phyloP scores from a whole-genome alignment of 179 eudicot genomes.

The Actinidia arguta region DNA sequence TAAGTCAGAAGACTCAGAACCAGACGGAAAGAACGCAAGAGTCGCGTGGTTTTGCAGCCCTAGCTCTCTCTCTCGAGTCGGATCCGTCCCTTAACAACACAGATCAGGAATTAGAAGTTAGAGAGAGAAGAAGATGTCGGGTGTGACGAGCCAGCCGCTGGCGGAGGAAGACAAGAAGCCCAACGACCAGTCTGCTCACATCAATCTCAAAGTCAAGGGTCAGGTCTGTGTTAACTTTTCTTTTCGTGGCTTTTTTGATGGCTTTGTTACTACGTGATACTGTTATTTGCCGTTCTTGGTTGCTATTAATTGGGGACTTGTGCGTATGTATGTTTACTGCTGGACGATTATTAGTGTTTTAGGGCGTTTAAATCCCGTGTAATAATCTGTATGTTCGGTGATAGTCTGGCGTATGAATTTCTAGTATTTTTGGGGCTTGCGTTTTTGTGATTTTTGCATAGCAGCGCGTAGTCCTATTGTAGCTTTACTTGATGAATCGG shows the following conservation, averaged over 20 bases:
- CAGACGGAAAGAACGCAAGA: neutral
- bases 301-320: neutral
- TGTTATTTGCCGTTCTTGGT: neutral
- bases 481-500: neutral
- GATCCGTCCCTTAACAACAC: neutral
- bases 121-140: slow-evolving; percentile 18
- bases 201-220: slow-evolving; percentile 28
- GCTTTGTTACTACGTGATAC: neutral
- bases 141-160: slow-evolving; percentile 16
- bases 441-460: neutral
- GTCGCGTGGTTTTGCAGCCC: slow-evolving; percentile 11
- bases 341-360: neutral
- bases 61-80: neutral
- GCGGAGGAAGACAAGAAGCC: slow-evolving; percentile 30
- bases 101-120: neutral
- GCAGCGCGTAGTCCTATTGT: neutral
- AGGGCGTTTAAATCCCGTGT: neutral
- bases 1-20: neutral
- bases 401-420: neutral
- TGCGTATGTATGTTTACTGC: too few species aligned
- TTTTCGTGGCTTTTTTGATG: neutral
- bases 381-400: too few species aligned
- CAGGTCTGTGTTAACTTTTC: slow-evolving; percentile 13
- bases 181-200: slow-evolving; percentile 21
- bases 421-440: neutral